Conservation (phyloP, 768 basidiomycete genomes). For the Kwoniella botswanensis region DNA sequence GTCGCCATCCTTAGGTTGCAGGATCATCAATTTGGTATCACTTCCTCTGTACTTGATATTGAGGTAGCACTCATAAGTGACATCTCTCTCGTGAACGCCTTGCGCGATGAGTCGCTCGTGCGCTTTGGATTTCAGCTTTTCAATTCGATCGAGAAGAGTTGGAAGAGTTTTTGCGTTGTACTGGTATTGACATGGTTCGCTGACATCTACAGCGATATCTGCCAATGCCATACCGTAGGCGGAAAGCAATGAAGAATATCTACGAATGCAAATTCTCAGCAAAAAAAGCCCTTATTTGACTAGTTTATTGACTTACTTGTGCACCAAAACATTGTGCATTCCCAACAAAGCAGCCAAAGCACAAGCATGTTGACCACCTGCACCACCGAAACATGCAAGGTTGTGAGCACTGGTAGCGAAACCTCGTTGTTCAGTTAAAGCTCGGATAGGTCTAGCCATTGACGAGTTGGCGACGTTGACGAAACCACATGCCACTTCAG, state of each 20-base stretch:
- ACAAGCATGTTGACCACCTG: slow-evolving; percentile 56
- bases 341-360: slow-evolving; percentile 40
- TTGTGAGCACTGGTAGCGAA: slow-evolving; percentile 77
- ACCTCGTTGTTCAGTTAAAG: slow-evolving; percentile 86
- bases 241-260: slow-evolving; percentile 43
- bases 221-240: slow-evolving; percentile 50
- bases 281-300: neutral
- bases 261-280: slow-evolving; percentile 32
- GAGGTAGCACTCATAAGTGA: slow-evolving; percentile 35
- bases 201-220: slow-evolving; percentile 58
- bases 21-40: slow-evolving; percentile 88
- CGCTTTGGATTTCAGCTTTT: neutral
- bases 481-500: slow-evolving; percentile 86
- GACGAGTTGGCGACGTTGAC: slow-evolving; percentile 96
- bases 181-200: slow-evolving; percentile 29
- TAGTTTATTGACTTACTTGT: slow-evolving; percentile 6
- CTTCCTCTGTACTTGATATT: slow-evolving; percentile 42
- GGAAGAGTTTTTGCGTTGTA: slow-evolving; percentile 3
- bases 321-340: slow-evolving; percentile 22
- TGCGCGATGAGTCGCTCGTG: slow-evolving; percentile 26
- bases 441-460: slow-evolving; percentile 65
- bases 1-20: slow-evolving; percentile 65
- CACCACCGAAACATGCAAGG: slow-evolving; percentile 58
- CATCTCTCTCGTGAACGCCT: slow-evolving; percentile 33
- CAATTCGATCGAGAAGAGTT: slow-evolving; percentile 2